These are phyloP conservation scores for Vanrija sp. DNA, from an alignment of 1,284 basidiomycete genomes.

Conservation along the genomic window DNA sequence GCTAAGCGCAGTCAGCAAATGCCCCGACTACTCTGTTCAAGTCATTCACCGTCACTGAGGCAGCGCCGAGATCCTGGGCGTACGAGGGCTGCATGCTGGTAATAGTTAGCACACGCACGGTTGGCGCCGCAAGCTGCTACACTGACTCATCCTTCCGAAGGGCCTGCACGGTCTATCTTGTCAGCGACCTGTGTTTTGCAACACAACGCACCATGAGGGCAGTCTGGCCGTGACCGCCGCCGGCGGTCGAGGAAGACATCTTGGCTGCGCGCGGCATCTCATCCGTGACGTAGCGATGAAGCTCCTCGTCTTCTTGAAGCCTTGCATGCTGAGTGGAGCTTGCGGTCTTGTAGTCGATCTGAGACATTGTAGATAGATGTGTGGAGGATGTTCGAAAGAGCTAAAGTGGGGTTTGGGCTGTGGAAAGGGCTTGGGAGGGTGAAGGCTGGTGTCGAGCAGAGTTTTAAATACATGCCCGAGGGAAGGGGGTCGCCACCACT, in stretches of 20 bases:
- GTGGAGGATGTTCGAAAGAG: background rate
- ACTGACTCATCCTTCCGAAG: constrained; percentile 43
- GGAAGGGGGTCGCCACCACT: background rate
- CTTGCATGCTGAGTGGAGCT: constrained; percentile 1
- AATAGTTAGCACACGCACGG: background rate
- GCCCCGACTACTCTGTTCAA: constrained; percentile 6
- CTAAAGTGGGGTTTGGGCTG: background rate
- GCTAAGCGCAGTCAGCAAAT: constrained; percentile 55
- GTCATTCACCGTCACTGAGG: constrained; percentile 49
- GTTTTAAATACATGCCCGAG: background rate
- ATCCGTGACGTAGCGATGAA: constrained; percentile 43
- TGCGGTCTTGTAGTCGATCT: background rate
- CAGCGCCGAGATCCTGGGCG: constrained; percentile 76
- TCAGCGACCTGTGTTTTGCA: constrained; percentile 1
- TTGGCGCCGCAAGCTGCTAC: background rate
- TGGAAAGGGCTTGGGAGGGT: background rate
- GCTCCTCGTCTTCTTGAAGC: constrained; percentile 29
- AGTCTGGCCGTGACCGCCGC: background rate
- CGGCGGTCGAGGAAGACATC: constrained; percentile 14
- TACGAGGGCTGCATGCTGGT: constrained; percentile 62
- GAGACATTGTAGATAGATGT: background rate
- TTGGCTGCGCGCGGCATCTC: constrained; percentile 30
- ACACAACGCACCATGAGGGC: constrained; percentile 4
- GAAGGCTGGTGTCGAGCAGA: background rate
- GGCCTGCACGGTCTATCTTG: constrained; percentile 44